Percentiles rank a stretch among this genome's conserved stretches.
These are phyloP conservation scores for Amniculicola lignicola DNA, from an alignment of 495 filamentous ascomycete species.

Conservation along the genomic window DNA sequence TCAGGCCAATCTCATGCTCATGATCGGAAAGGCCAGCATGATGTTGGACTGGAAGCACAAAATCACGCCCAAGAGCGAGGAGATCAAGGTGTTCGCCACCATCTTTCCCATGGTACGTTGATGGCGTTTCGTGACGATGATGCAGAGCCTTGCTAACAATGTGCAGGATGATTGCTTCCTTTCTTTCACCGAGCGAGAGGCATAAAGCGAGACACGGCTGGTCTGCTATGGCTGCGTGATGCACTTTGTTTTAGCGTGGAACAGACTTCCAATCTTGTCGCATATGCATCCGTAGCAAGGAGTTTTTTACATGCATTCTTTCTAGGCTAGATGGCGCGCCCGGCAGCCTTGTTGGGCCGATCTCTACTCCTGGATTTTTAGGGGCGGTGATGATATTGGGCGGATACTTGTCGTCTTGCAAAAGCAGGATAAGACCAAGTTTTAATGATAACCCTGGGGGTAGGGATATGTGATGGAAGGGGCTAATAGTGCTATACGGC, in stretches of 20 bases:
- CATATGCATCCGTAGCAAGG: slow-evolving; percentile 10
- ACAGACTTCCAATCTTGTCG: not conserved
- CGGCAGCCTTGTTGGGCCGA: too few relatives aligned
- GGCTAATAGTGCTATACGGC: too few relatives aligned
- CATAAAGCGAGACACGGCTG: not conserved
- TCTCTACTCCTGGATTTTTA: too few relatives aligned
- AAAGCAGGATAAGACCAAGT: too few relatives aligned
- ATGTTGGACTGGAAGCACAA: slow-evolving; percentile 88
- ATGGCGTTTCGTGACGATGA: not conserved
- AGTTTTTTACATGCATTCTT: too few relatives aligned
- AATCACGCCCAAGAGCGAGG: slow-evolving; percentile 73
- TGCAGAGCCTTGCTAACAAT: not conserved
- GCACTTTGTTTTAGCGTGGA: not conserved
- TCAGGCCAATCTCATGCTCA: slow-evolving; percentile 79
- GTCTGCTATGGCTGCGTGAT: slow-evolving; percentile 11
- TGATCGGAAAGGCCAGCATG: slow-evolving; percentile 93
- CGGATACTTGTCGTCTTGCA: too few relatives aligned
- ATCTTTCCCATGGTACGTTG: slow-evolving; percentile 88
- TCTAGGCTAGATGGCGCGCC: too few relatives aligned
- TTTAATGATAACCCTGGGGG: too few relatives aligned
- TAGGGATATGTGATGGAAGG: too few relatives aligned
- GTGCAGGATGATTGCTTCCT: slow-evolving; percentile 37
- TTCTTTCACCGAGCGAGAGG: slow-evolving; percentile 29
- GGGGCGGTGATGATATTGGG: too few relatives aligned
- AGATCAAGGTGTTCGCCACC: slow-evolving; percentile 97